Conservation (phyloP, 257 asterid genomes). For the Scutellaria barbata region DNA sequence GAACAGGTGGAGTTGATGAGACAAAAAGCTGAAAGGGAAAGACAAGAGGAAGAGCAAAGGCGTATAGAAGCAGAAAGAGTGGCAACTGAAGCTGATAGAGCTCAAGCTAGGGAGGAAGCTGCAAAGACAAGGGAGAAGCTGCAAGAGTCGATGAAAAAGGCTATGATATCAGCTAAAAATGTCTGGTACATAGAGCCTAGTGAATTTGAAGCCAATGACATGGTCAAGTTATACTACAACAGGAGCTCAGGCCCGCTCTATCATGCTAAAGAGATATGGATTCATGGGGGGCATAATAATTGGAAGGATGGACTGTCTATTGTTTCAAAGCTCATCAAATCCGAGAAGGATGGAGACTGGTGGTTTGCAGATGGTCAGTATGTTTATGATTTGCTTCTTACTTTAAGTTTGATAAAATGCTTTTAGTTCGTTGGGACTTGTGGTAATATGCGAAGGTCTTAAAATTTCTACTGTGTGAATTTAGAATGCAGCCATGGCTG, state of each 20-base stretch:
- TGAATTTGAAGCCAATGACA: conserved; percentile 61
- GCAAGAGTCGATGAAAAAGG: conserved; percentile 56
- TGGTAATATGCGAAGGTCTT: conserved; percentile 18
- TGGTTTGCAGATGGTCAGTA: conserved; percentile 84
- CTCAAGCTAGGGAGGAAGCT: conserved; percentile 71
- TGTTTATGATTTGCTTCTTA: conserved; percentile 28
- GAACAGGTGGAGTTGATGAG: conserved; percentile 72
- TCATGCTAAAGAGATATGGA: conserved; percentile 69
- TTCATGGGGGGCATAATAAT: conserved; percentile 89
- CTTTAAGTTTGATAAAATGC: conserved; percentile 16
- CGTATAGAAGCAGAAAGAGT: conserved; percentile 78
- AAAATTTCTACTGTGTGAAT: conserved; percentile 7
- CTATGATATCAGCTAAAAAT: conserved; percentile 51
- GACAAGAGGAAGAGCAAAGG: conserved; percentile 68
- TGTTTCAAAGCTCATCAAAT: conserved; percentile 62
- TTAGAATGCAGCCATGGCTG: conserved; percentile 18
- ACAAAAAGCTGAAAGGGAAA: conserved; percentile 81
- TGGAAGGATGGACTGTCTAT: conserved; percentile 85
- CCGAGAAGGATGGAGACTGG: conserved; percentile 75
- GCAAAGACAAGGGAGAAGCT: conserved; percentile 55
- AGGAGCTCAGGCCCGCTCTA: conserved; percentile 75
- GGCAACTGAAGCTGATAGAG: conserved; percentile 78
- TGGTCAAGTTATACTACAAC: conserved; percentile 71
- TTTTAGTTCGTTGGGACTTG: conserved; percentile 16
- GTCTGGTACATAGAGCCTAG: conserved; percentile 78